Base-by-base conservation (phyloP, 495 filamentous ascomycete genomes). In the Pyrenopolyporus hunteri region DNA sequence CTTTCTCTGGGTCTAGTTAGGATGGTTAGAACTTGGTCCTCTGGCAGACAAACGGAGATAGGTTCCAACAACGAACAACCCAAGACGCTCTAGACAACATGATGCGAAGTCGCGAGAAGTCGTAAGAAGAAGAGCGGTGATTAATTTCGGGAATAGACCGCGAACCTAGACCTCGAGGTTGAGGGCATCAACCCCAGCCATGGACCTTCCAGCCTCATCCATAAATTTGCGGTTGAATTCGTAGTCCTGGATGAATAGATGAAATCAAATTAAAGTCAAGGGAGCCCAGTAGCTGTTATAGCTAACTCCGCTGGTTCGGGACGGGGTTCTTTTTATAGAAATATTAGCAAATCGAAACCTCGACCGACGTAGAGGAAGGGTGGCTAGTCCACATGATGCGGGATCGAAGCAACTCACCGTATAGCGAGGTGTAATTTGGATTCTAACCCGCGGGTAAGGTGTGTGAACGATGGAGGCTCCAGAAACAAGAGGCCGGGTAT, bases 211-310 rank as follows among this genome's bases (percentile, higher is more conserved):
- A 64, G 66, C 66, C 69, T 68, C 50, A 20, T 53, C 58, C 31
- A 47, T 66, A 70, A 78, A 79, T 78, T 76, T 79, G 66, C 77
- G 77, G 76, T 64, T 78, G 76, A 80, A 80, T 74, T 74, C 67
- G 69, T 25, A 8, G 35, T 51, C 60, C 31, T 60, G 43, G 46
- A 29, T 32, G 70, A 72, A 77, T 80, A 80, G 77, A 80, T 78
- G 73, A 78, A 71, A 69, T 59, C 67, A 69, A 71, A 80, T 80
- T 79, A 74, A 75, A 57, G 23, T n/a, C 57, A 49, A 70, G 73
- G 65, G 69, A 64, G 56, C 63, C 57, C 56, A 70, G 56, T 58
- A 70, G 56, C 54, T 71, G 67, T 71, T 72, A 70, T 59, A 48
- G 9, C 50, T 36, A 45, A 31, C 36, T 54, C 63, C 67, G 57